A percentile compares a stretch with the other conserved stretches of the same genome.
Evolutionary conservation across 208 protist genomes (phyloP).

Genomic region (Porcisia hertigi): DNA sequence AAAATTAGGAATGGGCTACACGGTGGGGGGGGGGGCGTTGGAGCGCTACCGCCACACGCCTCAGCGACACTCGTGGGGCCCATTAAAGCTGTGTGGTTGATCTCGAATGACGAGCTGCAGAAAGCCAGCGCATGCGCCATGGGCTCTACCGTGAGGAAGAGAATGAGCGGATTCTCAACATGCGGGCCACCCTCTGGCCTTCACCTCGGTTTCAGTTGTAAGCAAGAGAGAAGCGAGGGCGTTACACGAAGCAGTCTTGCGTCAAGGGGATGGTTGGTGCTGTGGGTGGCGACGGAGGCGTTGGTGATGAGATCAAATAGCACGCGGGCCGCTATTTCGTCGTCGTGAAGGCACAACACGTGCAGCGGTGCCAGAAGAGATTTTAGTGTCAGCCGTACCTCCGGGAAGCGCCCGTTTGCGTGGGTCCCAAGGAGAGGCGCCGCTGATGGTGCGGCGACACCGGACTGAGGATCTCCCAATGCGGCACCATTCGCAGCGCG

Average conservation of each 20-base stretch:
- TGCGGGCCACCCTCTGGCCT: not conserved
- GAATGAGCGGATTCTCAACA: not conserved
- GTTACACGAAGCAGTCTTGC: not conserved
- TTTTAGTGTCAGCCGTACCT: conserved; percentile 75
- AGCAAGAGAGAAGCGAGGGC: not conserved
- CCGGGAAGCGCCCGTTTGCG: conserved; percentile 73
- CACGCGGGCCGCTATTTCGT: conserved; percentile 42
- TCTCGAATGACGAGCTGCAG: not conserved
- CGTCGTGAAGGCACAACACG: conserved; percentile 63
- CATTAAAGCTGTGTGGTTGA: not conserved
- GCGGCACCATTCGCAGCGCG: too few species aligned
- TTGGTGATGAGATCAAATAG: conserved; percentile 18
- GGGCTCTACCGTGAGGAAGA: conserved; percentile 3
- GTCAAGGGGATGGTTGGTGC: not conserved
- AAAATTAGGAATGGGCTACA: too few species aligned
- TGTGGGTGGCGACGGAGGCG: not conserved
- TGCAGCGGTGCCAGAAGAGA: conserved; percentile 85
- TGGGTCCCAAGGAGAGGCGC: conserved; percentile 40
- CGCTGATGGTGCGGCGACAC: not conserved
- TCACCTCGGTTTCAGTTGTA: not conserved
- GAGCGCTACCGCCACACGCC: not conserved
- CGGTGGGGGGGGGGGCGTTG: not conserved
- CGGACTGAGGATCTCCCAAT: not conserved
- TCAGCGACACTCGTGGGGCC: not conserved
- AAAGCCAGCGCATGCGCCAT: not conserved